These are phyloP conservation scores for Heritiera littoralis DNA, from an alignment of 345 rosid species.

Conservation along the genomic window DNA sequence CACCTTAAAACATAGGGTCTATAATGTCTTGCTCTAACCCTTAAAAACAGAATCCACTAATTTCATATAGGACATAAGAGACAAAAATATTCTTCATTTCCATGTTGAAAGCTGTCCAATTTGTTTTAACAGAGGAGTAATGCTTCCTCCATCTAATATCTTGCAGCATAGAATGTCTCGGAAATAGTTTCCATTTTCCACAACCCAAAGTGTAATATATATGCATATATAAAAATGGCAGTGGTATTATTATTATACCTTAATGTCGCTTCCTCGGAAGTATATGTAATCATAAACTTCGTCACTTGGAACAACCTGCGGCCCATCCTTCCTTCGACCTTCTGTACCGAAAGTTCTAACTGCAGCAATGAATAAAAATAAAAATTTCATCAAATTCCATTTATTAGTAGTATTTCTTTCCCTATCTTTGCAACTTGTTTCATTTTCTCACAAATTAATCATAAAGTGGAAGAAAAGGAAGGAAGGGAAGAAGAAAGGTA, in stretches of 20 bases:
- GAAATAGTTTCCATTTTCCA: background rate
- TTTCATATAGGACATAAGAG: background rate
- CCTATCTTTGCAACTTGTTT: background rate
- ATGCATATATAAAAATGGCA: no score
- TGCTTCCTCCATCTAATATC: background rate
- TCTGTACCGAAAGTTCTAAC: slow-evolving; percentile 62
- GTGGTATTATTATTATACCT: slow-evolving; percentile 30
- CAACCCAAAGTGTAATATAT: background rate
- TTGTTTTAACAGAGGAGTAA: background rate
- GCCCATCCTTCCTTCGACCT: slow-evolving; percentile 56
- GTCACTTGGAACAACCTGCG: slow-evolving; percentile 42
- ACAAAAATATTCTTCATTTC: no score
- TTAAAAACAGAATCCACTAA: background rate
- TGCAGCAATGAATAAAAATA: slow-evolving; percentile 17
- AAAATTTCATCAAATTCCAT: background rate
- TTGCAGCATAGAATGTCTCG: background rate
- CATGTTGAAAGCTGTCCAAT: background rate
- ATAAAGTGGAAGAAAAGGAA: background rate
- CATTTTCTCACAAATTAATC: background rate
- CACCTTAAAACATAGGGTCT: background rate
- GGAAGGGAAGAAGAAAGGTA: background rate
- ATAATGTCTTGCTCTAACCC: background rate
- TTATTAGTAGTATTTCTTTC: no score
- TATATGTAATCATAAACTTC: slow-evolving; percentile 46
- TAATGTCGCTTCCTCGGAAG: slow-evolving; percentile 57